A percentile compares a stretch with the other conserved stretches of the same genome.
These are phyloP conservation scores for Cryptosporidium sp. DNA, from an alignment of 169 alveolate species.

Conservation along the genomic window DNA sequence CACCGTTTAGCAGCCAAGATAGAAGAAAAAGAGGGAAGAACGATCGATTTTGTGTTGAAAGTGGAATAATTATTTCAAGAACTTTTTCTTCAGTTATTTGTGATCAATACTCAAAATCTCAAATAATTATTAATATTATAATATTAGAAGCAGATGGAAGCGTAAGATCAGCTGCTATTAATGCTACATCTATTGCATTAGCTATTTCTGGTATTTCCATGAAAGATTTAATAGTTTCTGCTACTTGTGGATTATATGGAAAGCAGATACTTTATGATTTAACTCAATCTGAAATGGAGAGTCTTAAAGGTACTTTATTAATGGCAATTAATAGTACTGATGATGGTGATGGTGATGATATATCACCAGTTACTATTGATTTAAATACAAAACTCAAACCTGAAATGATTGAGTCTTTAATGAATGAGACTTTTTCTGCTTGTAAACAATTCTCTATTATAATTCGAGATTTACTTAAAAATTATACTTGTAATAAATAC, in stretches of 20 bases:
- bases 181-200: conserved; percentile 75
- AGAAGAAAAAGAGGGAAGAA: conserved; percentile 68
- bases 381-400: conserved; percentile 27
- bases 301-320: conserved; percentile 12
- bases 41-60: conserved; percentile 54
- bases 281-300: conserved; percentile 47
- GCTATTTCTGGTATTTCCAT: conserved; percentile 77
- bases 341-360: neutral
- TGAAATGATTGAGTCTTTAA: conserved; percentile 5
- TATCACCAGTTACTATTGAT: conserved; percentile 67
- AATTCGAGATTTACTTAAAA: conserved; percentile 29
- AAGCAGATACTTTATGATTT: conserved; percentile 21
- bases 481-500: conserved; percentile 27
- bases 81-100: conserved; percentile 47
- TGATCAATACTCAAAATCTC: conserved; percentile 31
- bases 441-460: conserved; percentile 24
- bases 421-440: conserved; percentile 27
- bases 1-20: conserved; percentile 57
- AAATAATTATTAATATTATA: conserved; percentile 60
- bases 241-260: conserved; percentile 66
- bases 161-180: conserved; percentile 79
- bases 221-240: conserved; percentile 75
- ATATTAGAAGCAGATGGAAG: conserved; percentile 78
- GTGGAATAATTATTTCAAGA: conserved; percentile 27
- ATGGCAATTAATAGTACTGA: conserved; percentile 68